Conservation (phyloP, 2,329 filamentous ascomycete genomes). For the Colletotrichum sublineola region DNA sequence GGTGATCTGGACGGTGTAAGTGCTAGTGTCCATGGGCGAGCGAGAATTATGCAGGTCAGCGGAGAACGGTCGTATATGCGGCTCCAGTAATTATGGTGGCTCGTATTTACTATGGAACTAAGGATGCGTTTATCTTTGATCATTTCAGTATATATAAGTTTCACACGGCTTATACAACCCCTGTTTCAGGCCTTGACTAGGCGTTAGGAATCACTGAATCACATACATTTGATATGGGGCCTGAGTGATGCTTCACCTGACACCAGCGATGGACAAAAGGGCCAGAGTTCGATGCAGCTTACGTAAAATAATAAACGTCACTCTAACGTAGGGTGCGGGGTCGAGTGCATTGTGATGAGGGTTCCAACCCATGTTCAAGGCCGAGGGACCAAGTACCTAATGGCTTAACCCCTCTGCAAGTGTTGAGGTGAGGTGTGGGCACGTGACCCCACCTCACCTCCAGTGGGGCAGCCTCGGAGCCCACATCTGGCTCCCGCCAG, state of each 20-base stretch:
- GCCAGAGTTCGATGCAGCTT: constrained; percentile 4
- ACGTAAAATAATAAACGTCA: constrained; percentile 36
- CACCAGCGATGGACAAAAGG: not conserved
- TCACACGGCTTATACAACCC: too few relatives aligned
- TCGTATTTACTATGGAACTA: not conserved
- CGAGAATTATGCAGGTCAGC: not conserved
- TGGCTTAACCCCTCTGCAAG: not conserved
- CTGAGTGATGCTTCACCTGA: not conserved
- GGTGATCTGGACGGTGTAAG: constrained; percentile 31
- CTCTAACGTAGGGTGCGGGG: constrained; percentile 18
- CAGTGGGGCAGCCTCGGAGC: too few relatives aligned
- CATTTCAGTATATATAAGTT: not conserved
- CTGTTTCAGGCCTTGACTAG: not conserved
- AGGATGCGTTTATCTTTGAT: too few relatives aligned
- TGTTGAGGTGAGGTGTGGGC: too few relatives aligned
- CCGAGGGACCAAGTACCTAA: not conserved
- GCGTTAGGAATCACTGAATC: not conserved
- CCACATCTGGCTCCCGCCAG: too few relatives aligned
- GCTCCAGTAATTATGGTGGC: not conserved
- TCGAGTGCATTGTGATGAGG: not conserved
- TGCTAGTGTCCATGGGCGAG: constrained; percentile 35
- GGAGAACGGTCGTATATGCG: not conserved
- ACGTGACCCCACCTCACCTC: too few relatives aligned
- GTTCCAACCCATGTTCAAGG: not conserved
- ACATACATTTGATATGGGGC: not conserved